phyloP scores from a whole-genome alignment of 2,329 filamentous ascomycete genomes.

The Scolecobasidium constrictum region DNA sequence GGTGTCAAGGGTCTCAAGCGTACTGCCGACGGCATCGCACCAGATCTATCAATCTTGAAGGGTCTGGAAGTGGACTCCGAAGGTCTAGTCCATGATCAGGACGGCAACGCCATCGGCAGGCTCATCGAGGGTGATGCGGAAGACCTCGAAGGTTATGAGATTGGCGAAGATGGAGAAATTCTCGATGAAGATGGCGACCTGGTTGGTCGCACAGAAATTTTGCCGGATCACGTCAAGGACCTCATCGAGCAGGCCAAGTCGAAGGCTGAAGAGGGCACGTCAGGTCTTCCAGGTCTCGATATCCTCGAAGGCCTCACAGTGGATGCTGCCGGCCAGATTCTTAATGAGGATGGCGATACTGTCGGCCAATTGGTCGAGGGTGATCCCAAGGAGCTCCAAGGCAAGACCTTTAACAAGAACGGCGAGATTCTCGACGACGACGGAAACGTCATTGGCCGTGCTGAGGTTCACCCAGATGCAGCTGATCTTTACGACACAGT shows the following conservation, averaged over 20 bases:
- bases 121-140: conserved; percentile 42
- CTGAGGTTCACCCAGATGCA: conserved; percentile 37
- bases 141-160: conserved; percentile 40
- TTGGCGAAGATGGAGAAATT: conserved; percentile 44
- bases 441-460: conserved; percentile 42
- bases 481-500: conserved; percentile 20
- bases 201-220: conserved; percentile 41
- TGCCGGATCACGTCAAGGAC: conserved; percentile 33
- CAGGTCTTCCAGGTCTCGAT: conserved; percentile 31
- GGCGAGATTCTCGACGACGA: conserved; percentile 45
- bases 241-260: conserved; percentile 28
- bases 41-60: conserved; percentile 37
- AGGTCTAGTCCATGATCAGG: conserved; percentile 40
- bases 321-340: conserved; percentile 35
- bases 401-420: conserved; percentile 39
- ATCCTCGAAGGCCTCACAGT: conserved; percentile 38
- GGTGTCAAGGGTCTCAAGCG: background rate
- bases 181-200: conserved; percentile 44
- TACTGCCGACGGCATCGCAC: conserved; percentile 11
- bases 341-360: conserved; percentile 40
- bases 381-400: conserved; percentile 36
- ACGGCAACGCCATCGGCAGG: conserved; percentile 37
- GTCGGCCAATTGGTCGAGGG: conserved; percentile 37
- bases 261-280: conserved; percentile 19
- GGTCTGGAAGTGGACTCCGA: conserved; percentile 43